Evolutionary conservation across 169 alveolate species (phyloP).

Genomic region (Plasmodium coatneyi): DNA sequence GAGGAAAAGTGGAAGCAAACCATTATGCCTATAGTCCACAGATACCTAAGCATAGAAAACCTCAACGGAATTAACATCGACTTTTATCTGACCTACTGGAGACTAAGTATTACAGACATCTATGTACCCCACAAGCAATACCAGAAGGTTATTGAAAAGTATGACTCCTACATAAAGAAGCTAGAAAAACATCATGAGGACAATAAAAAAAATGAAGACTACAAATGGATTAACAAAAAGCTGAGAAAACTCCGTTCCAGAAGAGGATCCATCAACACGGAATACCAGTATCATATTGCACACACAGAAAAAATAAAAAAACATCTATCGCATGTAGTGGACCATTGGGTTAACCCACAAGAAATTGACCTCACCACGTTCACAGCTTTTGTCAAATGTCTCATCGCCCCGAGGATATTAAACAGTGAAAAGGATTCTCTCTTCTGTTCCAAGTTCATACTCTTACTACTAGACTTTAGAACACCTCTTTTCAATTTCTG

Average conservation of each 20-base stretch:
- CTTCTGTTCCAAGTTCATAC: constrained; percentile 56
- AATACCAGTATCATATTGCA: constrained; percentile 35
- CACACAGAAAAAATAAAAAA: constrained; percentile 55
- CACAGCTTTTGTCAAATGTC: constrained; percentile 30
- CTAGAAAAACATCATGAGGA: constrained; percentile 36
- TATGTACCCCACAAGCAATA: constrained; percentile 68
- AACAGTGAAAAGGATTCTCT: constrained; percentile 61
- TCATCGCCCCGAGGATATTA: constrained; percentile 61
- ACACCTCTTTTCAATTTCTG: constrained; percentile 61
- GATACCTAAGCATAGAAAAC: constrained; percentile 26
- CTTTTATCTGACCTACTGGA: constrained; percentile 50
- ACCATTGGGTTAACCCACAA: constrained; percentile 67
- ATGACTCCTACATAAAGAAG: constrained; percentile 45
- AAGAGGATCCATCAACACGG: constrained; percentile 23
- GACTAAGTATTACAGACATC: constrained; percentile 45
- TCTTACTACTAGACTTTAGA: constrained; percentile 10
- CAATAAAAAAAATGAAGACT: constrained; percentile 44
- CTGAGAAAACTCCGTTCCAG: constrained; percentile 6
- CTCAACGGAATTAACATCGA: constrained; percentile 52
- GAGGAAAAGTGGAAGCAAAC: constrained; percentile 12
- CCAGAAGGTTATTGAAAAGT: constrained; percentile 21
- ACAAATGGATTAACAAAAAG: constrained; percentile 40
- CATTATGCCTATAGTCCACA: constrained; percentile 13
- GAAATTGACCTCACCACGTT: constrained; percentile 30
- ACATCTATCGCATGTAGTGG: constrained; percentile 19